Evolutionary conservation across 306 rosid species (phyloP).

Genomic region (Cicer judaicum): DNA sequence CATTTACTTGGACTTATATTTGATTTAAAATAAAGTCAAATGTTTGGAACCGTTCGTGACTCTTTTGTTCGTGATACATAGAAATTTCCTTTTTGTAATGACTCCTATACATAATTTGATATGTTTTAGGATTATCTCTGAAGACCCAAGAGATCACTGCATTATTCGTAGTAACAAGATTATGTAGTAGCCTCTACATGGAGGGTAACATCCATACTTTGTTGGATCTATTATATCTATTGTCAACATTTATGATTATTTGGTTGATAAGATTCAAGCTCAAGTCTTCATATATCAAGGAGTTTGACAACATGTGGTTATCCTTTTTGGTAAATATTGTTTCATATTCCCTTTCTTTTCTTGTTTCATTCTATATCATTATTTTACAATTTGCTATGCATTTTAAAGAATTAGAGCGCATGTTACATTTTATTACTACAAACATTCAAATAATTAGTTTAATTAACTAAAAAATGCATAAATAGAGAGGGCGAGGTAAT

Average conservation of each 20-base stretch:
- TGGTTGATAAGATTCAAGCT: conserved; percentile 71
- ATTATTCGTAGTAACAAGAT: conserved; percentile 51
- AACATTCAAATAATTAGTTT: background rate
- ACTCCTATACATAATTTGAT: background rate
- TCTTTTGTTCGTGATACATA: no score
- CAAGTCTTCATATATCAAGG: conserved; percentile 68
- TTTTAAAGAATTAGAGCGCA: background rate
- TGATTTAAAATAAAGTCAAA: no score
- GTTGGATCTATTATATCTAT: conserved; percentile 59
- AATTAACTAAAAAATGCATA: background rate
- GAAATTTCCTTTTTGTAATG: no score
- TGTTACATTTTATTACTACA: background rate
- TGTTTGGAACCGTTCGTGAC: no score
- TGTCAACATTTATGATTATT: conserved; percentile 61
- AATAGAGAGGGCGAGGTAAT: no score
- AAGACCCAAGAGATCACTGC: conserved; percentile 88
- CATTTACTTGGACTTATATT: no score
- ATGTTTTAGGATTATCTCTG: conserved; percentile 65
- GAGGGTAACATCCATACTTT: conserved; percentile 54
- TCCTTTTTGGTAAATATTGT: conserved; percentile 61
- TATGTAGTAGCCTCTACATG: conserved; percentile 51
- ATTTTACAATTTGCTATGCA: background rate
- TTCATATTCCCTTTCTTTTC: background rate
- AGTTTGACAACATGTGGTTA: conserved; percentile 62
- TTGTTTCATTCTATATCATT: background rate